Conservation (phyloP, 2,329 filamentous ascomycete species). For the Magnaporthales sp. region DNA sequence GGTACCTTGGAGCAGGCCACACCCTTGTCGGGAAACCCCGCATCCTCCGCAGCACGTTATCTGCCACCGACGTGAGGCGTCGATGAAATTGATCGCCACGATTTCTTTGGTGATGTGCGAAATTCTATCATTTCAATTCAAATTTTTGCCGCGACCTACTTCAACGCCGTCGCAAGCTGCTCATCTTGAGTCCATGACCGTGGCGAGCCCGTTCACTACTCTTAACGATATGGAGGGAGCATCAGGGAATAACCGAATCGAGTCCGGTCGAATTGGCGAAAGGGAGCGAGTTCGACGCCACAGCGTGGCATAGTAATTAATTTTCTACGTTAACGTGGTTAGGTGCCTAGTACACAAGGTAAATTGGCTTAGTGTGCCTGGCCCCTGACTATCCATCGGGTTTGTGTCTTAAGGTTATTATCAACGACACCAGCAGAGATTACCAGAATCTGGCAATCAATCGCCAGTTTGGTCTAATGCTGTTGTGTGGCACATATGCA, state of each 20-base stretch:
- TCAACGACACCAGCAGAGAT: neutral
- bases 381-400: neutral
- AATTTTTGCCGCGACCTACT: neutral
- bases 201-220: neutral
- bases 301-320: neutral
- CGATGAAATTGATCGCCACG: neutral
- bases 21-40: neutral
- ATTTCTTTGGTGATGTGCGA: neutral
- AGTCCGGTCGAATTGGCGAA: neutral
- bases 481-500: neutral
- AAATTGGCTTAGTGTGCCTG: neutral
- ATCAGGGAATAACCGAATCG: neutral
- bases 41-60: neutral
- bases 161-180: neutral
- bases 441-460: no score
- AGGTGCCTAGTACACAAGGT: no score
- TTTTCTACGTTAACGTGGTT: neutral
- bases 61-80: neutral
- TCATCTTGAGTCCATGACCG: no score
- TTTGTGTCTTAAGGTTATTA: neutral
- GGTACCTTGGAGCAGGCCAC: neutral
- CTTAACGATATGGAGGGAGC: neutral
- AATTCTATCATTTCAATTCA: neutral
- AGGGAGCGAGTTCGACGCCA: neutral
- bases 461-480: neutral